A percentile compares a stretch with the other conserved stretches of the same genome.
Evolutionary conservation across 495 filamentous ascomycete genomes (phyloP).

Genomic region (Annulohypoxylon moriforme): DNA sequence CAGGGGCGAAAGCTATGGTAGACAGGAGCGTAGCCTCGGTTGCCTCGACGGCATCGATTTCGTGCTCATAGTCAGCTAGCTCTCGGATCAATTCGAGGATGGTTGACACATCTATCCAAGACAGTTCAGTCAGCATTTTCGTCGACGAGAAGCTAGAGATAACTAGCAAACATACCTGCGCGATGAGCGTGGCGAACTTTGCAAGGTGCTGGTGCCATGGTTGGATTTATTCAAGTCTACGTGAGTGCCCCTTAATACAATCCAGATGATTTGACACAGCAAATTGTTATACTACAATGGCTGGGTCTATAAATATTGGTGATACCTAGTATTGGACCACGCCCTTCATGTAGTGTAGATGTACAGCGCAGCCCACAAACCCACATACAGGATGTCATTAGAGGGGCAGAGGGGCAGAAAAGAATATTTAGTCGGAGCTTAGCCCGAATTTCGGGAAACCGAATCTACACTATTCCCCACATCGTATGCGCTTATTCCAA

Average conservation of each 20-base stretch:
- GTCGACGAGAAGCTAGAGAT: not conserved
- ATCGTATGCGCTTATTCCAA: not conserved
- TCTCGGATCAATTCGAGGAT: slow-evolving; percentile 89
- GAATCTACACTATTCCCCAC: slow-evolving; percentile 21
- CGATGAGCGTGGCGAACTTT: slow-evolving; percentile 47
- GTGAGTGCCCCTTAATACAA: not conserved
- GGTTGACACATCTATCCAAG: slow-evolving; percentile 67
- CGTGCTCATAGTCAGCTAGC: slow-evolving; percentile 86
- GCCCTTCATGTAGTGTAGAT: slow-evolving; percentile 21
- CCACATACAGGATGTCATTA: slow-evolving; percentile 5
- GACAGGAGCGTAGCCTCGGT: slow-evolving; percentile 76
- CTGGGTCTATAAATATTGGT: slow-evolving; percentile 6
- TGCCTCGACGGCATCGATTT: slow-evolving; percentile 78
- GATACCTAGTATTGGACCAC: slow-evolving; percentile 5
- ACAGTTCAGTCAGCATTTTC: slow-evolving; percentile 12
- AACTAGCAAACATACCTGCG: slow-evolving; percentile 32
- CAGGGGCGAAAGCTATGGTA: slow-evolving; percentile 81
- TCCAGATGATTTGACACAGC: not conserved
- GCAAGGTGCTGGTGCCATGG: slow-evolving; percentile 40
- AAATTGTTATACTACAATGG: not conserved
- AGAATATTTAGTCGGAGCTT: not conserved
- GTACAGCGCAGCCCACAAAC: too few species aligned
- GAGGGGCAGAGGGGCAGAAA: slow-evolving; percentile 12
- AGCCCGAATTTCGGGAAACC: slow-evolving; percentile 22
- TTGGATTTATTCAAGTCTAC: not conserved